Base-by-base conservation (phyloP, 768 basidiomycete genomes). In the Rubroboletus satanas region DNA sequence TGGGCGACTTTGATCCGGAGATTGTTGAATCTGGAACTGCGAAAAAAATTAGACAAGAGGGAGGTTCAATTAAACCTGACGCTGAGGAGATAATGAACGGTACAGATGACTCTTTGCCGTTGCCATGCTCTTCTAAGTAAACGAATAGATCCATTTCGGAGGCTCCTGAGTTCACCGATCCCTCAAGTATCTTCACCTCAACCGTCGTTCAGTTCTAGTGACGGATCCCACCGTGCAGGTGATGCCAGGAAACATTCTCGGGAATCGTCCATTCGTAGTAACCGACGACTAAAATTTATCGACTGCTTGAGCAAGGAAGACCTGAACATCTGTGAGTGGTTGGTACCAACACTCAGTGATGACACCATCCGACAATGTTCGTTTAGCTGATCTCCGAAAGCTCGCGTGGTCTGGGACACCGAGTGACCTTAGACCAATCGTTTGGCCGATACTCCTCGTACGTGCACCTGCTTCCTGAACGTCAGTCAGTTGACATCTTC, bases 341-440 rank as follows among this genome's bases (percentile, higher is more conserved):
- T 26, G 15, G 48, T 33, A 32, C 32, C 45, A 49, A 29, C 32
- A 21, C 28, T 49, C 21, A 5, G 18, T 32, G 29, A 17, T 47
- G 36, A 54, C 28, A 29, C 46, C 42, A 58, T 58, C 54, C 49
- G 14, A 57, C 55, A 28, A 32, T 29, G 36, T 49, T 36, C 9
- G 15, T 49, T 28, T 46, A 90, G 90, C 83, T 18, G 90, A 93
- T 68, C 77, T 99, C 57, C 80, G 94, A 45, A 93, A 93, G 66
- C 81, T 97, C 45, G 87, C 94, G 18, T 99, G 97, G 97, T 87
- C 88, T 48, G 97, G 97, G 23, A 89, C 98, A 26, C 96, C 97
- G 0, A 69, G 71, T 52, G 90, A 94, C 62, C 76, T 99, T 28
- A 81, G 97, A 38, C 92, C 93, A 0, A 82, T 97, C 66, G 89